phyloP scores from a whole-genome alignment of 371 early-diverging fungal genomes.

The Coemansia linderi region DNA sequence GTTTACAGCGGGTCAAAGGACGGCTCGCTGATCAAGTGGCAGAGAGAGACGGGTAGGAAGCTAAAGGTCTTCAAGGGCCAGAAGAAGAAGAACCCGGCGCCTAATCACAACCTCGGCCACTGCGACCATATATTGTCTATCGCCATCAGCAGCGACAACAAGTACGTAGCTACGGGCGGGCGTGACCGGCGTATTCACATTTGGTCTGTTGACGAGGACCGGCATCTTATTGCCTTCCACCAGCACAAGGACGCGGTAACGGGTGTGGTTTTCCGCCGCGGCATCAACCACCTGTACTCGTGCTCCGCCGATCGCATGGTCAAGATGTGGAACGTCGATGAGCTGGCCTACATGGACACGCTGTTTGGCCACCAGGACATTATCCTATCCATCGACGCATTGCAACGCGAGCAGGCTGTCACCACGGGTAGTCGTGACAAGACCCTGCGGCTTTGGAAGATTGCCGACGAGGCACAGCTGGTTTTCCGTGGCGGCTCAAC shows the following conservation, averaged over 20 bases:
- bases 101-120: constrained; percentile 65
- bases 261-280: constrained; percentile 79
- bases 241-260: constrained; percentile 93
- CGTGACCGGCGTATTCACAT: constrained; percentile 87
- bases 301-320: constrained; percentile 90
- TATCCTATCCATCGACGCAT: constrained; percentile 74
- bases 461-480: constrained; percentile 89
- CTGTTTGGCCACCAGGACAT: constrained; percentile 96
- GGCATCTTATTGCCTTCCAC: constrained; percentile 71
- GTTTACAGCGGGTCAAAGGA: constrained; percentile 91
- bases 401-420: constrained; percentile 86
- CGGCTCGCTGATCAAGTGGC: constrained; percentile 63
- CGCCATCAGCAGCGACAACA: constrained; percentile 79
- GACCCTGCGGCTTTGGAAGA: constrained; percentile 92
- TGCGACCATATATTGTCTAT: constrained; percentile 77
- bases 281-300: constrained; percentile 84
- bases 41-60: constrained; percentile 59
- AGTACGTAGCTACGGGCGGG: constrained; percentile 85
- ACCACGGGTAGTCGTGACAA: constrained; percentile 92
- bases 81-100: constrained; percentile 28
- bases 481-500: constrained; percentile 86
- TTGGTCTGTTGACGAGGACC: constrained; percentile 80
- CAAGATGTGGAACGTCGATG: constrained; percentile 94
- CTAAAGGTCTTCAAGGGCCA: constrained; percentile 34
- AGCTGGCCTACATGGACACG: constrained; percentile 90